phyloP scores from a whole-genome alignment of 495 filamentous ascomycete species.

The Tuber calosporum region DNA sequence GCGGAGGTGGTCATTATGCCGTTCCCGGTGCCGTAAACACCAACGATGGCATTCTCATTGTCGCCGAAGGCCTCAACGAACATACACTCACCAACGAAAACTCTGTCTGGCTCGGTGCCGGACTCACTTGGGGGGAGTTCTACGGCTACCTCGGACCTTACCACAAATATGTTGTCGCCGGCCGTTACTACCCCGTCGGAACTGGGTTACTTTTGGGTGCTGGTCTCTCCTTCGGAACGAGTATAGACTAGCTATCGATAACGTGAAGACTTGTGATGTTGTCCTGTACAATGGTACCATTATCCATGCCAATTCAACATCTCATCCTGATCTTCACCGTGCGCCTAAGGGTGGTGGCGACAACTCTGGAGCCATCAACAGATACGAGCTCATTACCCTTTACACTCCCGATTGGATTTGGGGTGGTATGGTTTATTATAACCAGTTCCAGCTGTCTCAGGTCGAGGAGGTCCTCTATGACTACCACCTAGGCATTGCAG shows the following conservation, averaged over 20 bases:
- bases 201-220: slow-evolving; percentile 54
- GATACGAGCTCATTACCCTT: slow-evolving; percentile 49
- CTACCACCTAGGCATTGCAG: not conserved
- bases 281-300: slow-evolving; percentile 44
- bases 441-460: not conserved
- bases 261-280: slow-evolving; percentile 49
- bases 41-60: slow-evolving; percentile 18
- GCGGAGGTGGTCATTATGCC: slow-evolving; percentile 16
- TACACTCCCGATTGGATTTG: not conserved
- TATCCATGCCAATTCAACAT: slow-evolving; percentile 41
- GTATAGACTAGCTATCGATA: slow-evolving; percentile 51
- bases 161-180: slow-evolving; percentile 50
- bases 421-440: not conserved
- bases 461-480: not conserved
- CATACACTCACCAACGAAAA: not conserved
- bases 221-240: slow-evolving; percentile 48
- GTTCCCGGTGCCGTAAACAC: slow-evolving; percentile 17
- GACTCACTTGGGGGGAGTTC: slow-evolving; percentile 52
- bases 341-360: slow-evolving; percentile 53
- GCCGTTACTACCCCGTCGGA: slow-evolving; percentile 51
- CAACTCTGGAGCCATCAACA: slow-evolving; percentile 57
- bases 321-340: slow-evolving; percentile 46
- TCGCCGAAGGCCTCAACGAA: not conserved
- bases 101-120: slow-evolving; percentile 42
- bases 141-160: slow-evolving; percentile 48